Conservation (phyloP, 352 stramenopile species). For the Globisporangium camurandrum region DNA sequence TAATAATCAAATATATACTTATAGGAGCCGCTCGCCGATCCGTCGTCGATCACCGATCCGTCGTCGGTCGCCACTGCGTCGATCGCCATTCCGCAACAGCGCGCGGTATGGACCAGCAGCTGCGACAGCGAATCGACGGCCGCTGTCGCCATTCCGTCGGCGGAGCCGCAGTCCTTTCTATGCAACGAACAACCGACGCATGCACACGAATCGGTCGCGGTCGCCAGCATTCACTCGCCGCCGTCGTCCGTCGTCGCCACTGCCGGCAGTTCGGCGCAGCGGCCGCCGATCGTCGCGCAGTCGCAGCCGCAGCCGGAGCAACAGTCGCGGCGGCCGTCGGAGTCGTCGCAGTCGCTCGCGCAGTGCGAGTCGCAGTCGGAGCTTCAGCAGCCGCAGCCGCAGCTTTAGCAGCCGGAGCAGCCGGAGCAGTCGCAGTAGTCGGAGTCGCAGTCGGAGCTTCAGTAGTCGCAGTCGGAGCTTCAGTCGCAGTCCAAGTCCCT, state of each 20-base stretch:
- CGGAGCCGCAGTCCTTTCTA: slow-evolving; percentile 33
- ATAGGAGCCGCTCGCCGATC: not conserved
- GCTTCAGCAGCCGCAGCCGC: slow-evolving; percentile 25
- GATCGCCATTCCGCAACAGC: slow-evolving; percentile 18
- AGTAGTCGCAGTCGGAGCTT: slow-evolving; percentile 28
- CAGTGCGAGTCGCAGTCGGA: slow-evolving; percentile 16
- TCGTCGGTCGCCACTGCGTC: slow-evolving; percentile 5
- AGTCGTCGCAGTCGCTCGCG: slow-evolving; percentile 1
- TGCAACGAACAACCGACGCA: slow-evolving; percentile 15
- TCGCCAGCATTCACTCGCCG: slow-evolving; percentile 35
- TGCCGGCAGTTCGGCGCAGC: slow-evolving; percentile 23
- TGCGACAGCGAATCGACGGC: not conserved
- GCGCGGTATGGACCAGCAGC: not conserved
- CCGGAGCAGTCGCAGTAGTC: slow-evolving; percentile 20
- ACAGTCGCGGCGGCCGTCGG: slow-evolving; percentile 13
- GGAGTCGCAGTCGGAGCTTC: slow-evolving; percentile 19
- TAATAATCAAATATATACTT: too few species aligned
- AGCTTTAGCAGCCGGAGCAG: slow-evolving; percentile 25
- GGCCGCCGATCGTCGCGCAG: slow-evolving; percentile 11
- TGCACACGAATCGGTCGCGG: slow-evolving; percentile 15
- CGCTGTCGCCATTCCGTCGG: slow-evolving; percentile 41
- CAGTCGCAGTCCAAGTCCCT: slow-evolving; percentile 17
- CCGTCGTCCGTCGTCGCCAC: slow-evolving; percentile 30
- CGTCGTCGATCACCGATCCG: too few species aligned
- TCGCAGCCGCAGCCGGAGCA: slow-evolving; percentile 9